Evolutionary conservation across 192 early-diverging fungal species (phyloP), one percentile per base, ranked within the genome.

Genomic region (Coemansia sp.): DNA sequence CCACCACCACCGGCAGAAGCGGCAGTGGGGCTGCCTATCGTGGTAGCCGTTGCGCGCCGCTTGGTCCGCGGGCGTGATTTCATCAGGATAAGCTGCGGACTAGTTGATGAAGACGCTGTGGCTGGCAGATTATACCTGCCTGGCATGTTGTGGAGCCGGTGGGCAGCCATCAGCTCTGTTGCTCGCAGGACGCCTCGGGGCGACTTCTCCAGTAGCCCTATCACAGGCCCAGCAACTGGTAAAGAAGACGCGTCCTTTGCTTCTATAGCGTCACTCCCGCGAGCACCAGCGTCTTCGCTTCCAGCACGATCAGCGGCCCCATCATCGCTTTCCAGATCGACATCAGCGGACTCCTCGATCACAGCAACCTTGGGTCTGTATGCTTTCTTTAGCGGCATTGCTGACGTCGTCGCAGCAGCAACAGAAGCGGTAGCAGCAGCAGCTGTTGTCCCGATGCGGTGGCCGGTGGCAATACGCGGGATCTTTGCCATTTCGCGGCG

Each of bases 401-500:
- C 63, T 5, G 57, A 15, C 14, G 45, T 9, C 22, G 19, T 25
- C 23, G 61, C 50, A 4, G 38, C 44, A 7, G 62, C 33, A 1
- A 63, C 50, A 6, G n/a, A n/a, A n/a, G 34, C 34, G 7, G 34
- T 11, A 11, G 34, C 34, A 11, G 34, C 33, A 6, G 33, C 33
- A 4, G 33, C 4, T 36, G 34, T 11, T 5, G 34, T 36, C 5
- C 13, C 34, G 34, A 55, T 31, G 2, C 37, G 62, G 53, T 78
- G 61, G 6, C 70, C 63, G 15, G 75, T 79, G 7, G 76, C 76
- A 41, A 79, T 48, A 11, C 76, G 76, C 47, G 76, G 70, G 11
- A 79, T 70, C 45, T 53, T 61, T 4, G 76, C 64, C 76, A 79
- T 79, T 6, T 59, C 67, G n/a, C 70, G 65, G 30, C 76, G 70